phyloP scores from a whole-genome alignment of 2,329 filamentous ascomycete species.

The Pseudogymnoascus sp. region DNA sequence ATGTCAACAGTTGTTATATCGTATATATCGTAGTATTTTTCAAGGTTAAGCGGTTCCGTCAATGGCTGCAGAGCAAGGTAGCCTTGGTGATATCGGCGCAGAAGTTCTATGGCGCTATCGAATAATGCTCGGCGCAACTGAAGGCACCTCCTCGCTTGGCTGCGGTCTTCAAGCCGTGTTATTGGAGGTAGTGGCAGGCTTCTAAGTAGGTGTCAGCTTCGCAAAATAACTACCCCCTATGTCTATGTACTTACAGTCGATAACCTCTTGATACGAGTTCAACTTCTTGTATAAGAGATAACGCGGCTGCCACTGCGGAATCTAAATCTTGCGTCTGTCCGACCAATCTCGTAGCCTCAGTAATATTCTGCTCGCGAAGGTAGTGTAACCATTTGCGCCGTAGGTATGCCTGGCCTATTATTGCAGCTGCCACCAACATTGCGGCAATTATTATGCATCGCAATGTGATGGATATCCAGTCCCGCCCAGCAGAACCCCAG shows the following conservation, averaged over 20 bases:
- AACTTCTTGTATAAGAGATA: conserved; percentile 87
- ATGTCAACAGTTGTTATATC: conserved; percentile 69
- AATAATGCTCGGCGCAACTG: conserved; percentile 71
- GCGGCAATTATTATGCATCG: conserved; percentile 32
- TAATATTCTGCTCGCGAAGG: conserved; percentile 64
- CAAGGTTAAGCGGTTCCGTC: conserved; percentile 71
- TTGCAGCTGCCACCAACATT: conserved; percentile 43
- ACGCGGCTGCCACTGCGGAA: conserved; percentile 62
- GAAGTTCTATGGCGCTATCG: conserved; percentile 58
- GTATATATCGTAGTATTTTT: conserved; percentile 88
- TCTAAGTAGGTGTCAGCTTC: conserved; percentile 37
- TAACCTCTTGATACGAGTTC: conserved; percentile 89
- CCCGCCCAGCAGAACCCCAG: conserved; percentile 56
- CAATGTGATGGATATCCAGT: conserved; percentile 40
- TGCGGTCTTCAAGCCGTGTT: conserved; percentile 77
- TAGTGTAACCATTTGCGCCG: conserved; percentile 76
- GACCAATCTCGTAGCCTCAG: conserved; percentile 60
- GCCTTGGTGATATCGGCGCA: conserved; percentile 64
- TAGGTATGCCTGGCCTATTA: conserved; percentile 61
- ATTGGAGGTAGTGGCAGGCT: conserved; percentile 88
- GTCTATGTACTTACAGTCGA: conserved; percentile 52
- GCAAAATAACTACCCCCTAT: conserved; percentile 10
- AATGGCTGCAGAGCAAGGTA: conserved; percentile 61
- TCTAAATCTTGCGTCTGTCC: conserved; percentile 74
- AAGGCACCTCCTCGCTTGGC: conserved; percentile 69